phyloP scores from a whole-genome alignment of 1,284 basidiomycete species.

The Ustilago vetiveriae region DNA sequence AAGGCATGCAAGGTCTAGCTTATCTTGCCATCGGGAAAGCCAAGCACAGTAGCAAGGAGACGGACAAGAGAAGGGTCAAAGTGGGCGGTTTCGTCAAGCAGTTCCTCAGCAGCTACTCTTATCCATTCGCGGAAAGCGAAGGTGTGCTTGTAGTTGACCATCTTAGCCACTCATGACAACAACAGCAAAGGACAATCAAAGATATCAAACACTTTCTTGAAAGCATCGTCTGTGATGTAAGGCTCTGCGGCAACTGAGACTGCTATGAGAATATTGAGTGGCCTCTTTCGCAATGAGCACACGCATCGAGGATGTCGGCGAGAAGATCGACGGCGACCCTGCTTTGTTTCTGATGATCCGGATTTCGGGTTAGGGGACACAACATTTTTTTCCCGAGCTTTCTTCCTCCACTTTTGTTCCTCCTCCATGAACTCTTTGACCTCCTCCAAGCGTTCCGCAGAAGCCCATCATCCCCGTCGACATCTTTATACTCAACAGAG shows the following conservation, averaged over 20 bases:
- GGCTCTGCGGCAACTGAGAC: too few species aligned
- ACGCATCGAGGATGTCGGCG: too few species aligned
- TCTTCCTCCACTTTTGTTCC: slow-evolving; percentile 7
- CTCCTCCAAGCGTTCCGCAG: background rate
- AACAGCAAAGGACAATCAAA: slow-evolving; percentile 19
- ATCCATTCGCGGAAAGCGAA: slow-evolving; percentile 89
- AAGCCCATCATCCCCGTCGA: background rate
- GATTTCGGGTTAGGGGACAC: slow-evolving; percentile 1
- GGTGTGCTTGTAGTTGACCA: slow-evolving; percentile 88
- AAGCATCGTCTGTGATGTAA: background rate
- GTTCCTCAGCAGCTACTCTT: slow-evolving; percentile 85
- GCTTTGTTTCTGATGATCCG: background rate
- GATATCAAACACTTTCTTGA: too few species aligned
- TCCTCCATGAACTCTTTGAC: background rate
- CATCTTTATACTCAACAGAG: background rate
- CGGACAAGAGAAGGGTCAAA: slow-evolving; percentile 80
- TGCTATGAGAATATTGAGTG: too few species aligned
- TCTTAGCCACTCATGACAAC: slow-evolving; percentile 35
- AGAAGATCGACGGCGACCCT: too few species aligned
- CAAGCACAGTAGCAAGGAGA: slow-evolving; percentile 88
- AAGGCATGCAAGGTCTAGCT: slow-evolving; percentile 76
- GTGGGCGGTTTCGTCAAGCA: slow-evolving; percentile 85
- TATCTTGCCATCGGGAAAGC: slow-evolving; percentile 93
- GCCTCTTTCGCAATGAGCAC: too few species aligned
- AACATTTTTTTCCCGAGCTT: slow-evolving; percentile 7